Evolutionary conservation across 2,329 filamentous ascomycete genomes (phyloP).

Genomic region (Diplodia scrobiculata): DNA sequence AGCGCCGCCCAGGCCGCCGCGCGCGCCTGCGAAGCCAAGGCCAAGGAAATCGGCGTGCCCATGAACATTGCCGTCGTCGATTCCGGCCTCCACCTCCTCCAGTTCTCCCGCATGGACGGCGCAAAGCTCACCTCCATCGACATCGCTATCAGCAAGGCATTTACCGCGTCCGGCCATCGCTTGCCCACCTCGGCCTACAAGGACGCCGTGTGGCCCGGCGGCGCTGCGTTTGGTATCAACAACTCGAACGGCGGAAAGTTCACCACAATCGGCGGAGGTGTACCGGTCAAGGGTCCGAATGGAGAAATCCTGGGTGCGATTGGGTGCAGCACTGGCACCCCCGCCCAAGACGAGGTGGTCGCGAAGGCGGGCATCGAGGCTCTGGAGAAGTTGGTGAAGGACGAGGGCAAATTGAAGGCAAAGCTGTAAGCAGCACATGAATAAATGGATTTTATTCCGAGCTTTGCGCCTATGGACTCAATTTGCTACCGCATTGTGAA

Average conservation of each 20-base stretch:
- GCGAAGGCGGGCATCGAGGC: constrained; percentile 57
- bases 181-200: constrained; percentile 57
- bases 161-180: constrained; percentile 59
- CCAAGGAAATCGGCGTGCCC: constrained; percentile 42
- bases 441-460: not conserved
- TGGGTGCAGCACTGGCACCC: constrained; percentile 59
- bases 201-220: constrained; percentile 57
- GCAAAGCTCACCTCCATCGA: constrained; percentile 59
- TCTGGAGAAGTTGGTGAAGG: constrained; percentile 43
- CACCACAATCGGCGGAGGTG: constrained; percentile 57
- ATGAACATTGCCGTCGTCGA: constrained; percentile 58
- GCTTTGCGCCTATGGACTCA: not conserved
- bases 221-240: constrained; percentile 55
- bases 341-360: constrained; percentile 58
- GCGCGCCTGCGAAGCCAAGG: constrained; percentile 42
- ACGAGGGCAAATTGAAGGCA: constrained; percentile 42
- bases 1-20: constrained; percentile 43
- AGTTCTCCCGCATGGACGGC: constrained; percentile 53
- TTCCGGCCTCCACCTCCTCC: constrained; percentile 49
- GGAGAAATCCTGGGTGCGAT: constrained; percentile 57
- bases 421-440: constrained; percentile 43
- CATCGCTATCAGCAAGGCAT: constrained; percentile 65
- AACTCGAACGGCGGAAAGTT: constrained; percentile 58
- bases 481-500: not conserved
- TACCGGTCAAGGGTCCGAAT: constrained; percentile 53